Evolutionary conservation across 192 early-diverging fungal genomes (phyloP).

Genomic region (Coemansia sp.): DNA sequence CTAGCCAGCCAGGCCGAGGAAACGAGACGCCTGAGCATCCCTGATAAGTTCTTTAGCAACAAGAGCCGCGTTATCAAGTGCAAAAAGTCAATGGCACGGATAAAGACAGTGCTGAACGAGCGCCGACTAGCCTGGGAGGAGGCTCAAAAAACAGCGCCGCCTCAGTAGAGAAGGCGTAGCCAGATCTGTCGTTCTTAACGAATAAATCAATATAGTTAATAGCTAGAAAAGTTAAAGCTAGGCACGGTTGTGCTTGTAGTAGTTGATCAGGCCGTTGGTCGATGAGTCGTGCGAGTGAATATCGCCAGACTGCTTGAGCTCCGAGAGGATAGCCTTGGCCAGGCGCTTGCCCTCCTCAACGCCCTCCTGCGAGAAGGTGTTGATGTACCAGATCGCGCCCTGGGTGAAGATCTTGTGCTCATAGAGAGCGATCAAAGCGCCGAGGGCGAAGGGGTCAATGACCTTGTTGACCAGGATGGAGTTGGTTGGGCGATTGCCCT

Average conservation of each 20-base stretch:
- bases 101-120: constrained; percentile 78
- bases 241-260: constrained; percentile 61
- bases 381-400: constrained; percentile 97
- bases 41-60: constrained; percentile 59
- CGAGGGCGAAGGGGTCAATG: constrained; percentile 87
- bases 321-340: constrained; percentile 94
- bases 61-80: constrained; percentile 69
- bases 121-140: constrained; percentile 66
- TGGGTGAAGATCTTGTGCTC: constrained; percentile 99
- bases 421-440: constrained; percentile 93
- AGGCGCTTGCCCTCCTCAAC: constrained; percentile 99
- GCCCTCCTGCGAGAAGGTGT: constrained; percentile 95
- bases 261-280: constrained; percentile 98
- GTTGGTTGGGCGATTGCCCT: constrained; percentile 97
- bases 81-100: constrained; percentile 81
- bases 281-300: constrained; percentile 85
- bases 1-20: constrained; percentile 75
- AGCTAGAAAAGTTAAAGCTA: background rate
- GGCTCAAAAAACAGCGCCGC: constrained; percentile 27
- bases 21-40: constrained; percentile 58
- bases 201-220: background rate
- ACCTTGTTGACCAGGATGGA: constrained; percentile 88
- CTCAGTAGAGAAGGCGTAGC: background rate
- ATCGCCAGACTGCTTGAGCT: constrained; percentile 60
- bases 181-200: background rate